These are phyloP conservation scores for Pseudevernia furfuracea DNA, from an alignment of 495 filamentous ascomycete genomes.

Conservation along the genomic window DNA sequence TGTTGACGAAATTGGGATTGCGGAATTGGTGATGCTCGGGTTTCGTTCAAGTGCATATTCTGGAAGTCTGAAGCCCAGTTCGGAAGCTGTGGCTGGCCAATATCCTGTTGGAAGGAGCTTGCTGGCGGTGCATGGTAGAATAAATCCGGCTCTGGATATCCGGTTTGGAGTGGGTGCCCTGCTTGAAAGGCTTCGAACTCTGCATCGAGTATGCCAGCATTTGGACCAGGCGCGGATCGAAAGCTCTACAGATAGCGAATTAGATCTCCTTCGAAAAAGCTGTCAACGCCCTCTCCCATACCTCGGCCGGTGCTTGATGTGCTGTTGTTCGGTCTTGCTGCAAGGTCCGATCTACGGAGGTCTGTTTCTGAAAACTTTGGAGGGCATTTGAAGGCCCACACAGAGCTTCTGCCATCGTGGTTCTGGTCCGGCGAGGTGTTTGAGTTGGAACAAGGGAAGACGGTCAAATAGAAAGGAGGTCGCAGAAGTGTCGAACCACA, in stretches of 20 bases:
- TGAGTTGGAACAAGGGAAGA: too few species aligned
- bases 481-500: too few species aligned
- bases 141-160: constrained; percentile 14
- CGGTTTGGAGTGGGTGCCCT: constrained; percentile 36
- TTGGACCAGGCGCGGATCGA: constrained; percentile 47
- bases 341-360: constrained; percentile 64
- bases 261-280: constrained; percentile 26
- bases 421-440: not conserved
- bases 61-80: constrained; percentile 48
- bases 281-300: constrained; percentile 28
- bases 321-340: constrained; percentile 72
- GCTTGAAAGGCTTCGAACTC: constrained; percentile 70
- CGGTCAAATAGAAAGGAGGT: not conserved
- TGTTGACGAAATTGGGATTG: constrained; percentile 32
- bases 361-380: constrained; percentile 76
- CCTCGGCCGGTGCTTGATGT: constrained; percentile 49
- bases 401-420: constrained; percentile 65
- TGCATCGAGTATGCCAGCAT: constrained; percentile 50
- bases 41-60: constrained; percentile 38
- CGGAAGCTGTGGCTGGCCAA: constrained; percentile 21
- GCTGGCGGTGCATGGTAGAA: constrained; percentile 21
- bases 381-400: constrained; percentile 89
- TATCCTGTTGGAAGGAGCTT: constrained; percentile 20
- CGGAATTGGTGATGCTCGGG: constrained; percentile 29
- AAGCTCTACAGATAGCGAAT: constrained; percentile 44